These are phyloP conservation scores for Omphalotus guepiniiformis DNA, from an alignment of 768 basidiomycete species.

Conservation along the genomic window DNA sequence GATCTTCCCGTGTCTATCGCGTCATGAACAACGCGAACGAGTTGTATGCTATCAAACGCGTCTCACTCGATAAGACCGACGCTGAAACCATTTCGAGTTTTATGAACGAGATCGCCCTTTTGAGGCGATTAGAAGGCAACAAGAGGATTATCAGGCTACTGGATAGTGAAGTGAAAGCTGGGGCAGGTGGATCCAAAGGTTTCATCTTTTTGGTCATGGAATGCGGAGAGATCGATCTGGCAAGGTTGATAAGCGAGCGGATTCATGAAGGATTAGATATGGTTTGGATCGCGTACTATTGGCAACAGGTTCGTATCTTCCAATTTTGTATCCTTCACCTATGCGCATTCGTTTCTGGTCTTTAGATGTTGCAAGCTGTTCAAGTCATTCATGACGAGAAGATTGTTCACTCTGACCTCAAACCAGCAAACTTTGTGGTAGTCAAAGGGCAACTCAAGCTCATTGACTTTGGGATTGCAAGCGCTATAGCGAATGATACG, in stretches of 20 bases:
- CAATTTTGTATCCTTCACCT: not conserved
- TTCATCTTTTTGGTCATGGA: conserved; percentile 91
- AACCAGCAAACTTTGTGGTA: conserved; percentile 97
- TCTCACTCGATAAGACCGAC: conserved; percentile 86
- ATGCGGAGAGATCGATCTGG: conserved; percentile 91
- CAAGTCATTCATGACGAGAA: conserved; percentile 97
- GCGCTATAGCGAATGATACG: conserved; percentile 97
- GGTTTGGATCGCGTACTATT: conserved; percentile 93
- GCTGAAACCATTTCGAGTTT: conserved; percentile 86
- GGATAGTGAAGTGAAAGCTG: conserved; percentile 82
- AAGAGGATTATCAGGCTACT: conserved; percentile 86
- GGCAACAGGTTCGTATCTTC: conserved; percentile 76
- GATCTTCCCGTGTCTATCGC: conserved; percentile 92
- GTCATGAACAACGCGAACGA: conserved; percentile 74
- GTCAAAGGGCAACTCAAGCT: conserved; percentile 94
- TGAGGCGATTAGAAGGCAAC: conserved; percentile 94
- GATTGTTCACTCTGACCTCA: conserved; percentile 97
- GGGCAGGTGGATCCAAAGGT: conserved; percentile 66
- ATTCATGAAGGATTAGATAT: conserved; percentile 82
- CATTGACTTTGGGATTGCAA: conserved; percentile 99
- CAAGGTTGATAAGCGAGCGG: conserved; percentile 78
- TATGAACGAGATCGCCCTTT: conserved; percentile 92
- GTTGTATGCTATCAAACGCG: conserved; percentile 89
- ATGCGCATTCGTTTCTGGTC: conserved; percentile 1
- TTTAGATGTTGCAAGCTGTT: conserved; percentile 96